phyloP scores from a whole-genome alignment of 345 rosid species.

The Draba incana region DNA sequence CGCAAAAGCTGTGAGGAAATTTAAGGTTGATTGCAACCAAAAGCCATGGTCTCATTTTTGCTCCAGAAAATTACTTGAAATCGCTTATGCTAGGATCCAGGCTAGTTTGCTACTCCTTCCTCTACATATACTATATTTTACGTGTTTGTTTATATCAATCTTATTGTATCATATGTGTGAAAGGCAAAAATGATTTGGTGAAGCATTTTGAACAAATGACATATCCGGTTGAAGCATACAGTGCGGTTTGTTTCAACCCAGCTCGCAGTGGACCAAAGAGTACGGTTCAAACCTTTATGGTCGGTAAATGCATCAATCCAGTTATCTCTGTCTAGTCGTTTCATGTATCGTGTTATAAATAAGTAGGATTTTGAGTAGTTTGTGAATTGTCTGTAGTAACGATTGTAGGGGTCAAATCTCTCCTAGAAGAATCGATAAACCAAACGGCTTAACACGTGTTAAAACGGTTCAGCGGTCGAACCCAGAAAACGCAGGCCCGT shows the following conservation, averaged over 20 bases:
- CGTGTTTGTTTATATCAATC: not conserved
- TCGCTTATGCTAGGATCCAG: constrained; percentile 69
- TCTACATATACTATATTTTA: not conserved
- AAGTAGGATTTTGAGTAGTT: not conserved
- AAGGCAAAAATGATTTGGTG: constrained; percentile 60
- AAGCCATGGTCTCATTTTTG: constrained; percentile 53
- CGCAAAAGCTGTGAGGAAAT: constrained; percentile 56
- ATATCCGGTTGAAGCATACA: constrained; percentile 53
- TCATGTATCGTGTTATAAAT: not conserved
- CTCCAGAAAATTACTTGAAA: constrained; percentile 55
- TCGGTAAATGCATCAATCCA: constrained; percentile 25
- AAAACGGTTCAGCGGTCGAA: too few relatives aligned
- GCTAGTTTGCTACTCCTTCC: constrained; percentile 41
- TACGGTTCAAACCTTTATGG: constrained; percentile 26
- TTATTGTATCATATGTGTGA: constrained; percentile 5
- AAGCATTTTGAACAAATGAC: constrained; percentile 47
- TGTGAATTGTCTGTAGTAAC: not conserved
- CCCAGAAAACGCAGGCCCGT: too few relatives aligned
- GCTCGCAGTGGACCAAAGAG: constrained; percentile 49
- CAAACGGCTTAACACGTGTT: too few relatives aligned
- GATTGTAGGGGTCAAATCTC: too few relatives aligned
- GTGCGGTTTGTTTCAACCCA: constrained; percentile 54
- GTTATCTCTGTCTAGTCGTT: constrained; percentile 10
- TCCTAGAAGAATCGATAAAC: too few relatives aligned
- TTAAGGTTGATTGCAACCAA: constrained; percentile 44